Percentiles rank a stretch among this genome's conserved stretches.
Evolutionary conservation across 140 eudicot species (phyloP).

Genomic region (Ambrosia hybrid): DNA sequence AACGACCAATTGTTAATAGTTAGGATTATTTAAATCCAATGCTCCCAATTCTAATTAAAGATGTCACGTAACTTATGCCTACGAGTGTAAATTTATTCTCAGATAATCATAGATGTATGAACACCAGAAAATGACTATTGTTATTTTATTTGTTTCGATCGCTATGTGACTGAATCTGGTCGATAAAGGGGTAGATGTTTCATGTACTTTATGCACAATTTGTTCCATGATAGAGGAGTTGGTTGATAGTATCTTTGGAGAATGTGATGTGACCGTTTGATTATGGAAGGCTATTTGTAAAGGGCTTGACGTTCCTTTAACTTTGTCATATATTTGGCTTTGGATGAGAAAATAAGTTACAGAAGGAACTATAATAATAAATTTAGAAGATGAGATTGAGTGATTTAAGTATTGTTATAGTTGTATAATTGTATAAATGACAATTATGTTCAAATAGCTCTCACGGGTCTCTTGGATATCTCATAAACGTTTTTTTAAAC

Average conservation of each 20-base stretch:
- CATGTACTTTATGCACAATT: too few species aligned
- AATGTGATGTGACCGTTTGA: too few species aligned
- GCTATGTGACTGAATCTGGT: too few species aligned
- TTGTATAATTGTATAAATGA: neutral
- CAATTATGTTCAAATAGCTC: neutral
- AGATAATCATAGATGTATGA: neutral
- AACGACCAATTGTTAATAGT: too few species aligned
- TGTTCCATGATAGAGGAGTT: too few species aligned
- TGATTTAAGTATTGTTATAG: conserved; percentile 1
- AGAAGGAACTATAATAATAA: neutral
- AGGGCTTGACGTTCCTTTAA: too few species aligned
- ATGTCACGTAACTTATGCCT: neutral
- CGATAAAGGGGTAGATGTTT: too few species aligned
- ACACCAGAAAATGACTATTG: too few species aligned
- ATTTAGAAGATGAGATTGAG: neutral
- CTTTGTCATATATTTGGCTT: too few species aligned
- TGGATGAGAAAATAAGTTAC: neutral
- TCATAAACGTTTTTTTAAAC: conserved; percentile 12
- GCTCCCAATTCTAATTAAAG: neutral
- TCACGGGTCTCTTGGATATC: conserved; percentile 28
- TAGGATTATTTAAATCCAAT: too few species aligned
- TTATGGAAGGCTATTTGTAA: too few species aligned
- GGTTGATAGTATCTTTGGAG: too few species aligned
- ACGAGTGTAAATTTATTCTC: neutral
- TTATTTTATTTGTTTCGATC: neutral